Evolutionary conservation across 2,329 filamentous ascomycete species (phyloP).

Genomic region (Aspergillus carbonarius): DNA sequence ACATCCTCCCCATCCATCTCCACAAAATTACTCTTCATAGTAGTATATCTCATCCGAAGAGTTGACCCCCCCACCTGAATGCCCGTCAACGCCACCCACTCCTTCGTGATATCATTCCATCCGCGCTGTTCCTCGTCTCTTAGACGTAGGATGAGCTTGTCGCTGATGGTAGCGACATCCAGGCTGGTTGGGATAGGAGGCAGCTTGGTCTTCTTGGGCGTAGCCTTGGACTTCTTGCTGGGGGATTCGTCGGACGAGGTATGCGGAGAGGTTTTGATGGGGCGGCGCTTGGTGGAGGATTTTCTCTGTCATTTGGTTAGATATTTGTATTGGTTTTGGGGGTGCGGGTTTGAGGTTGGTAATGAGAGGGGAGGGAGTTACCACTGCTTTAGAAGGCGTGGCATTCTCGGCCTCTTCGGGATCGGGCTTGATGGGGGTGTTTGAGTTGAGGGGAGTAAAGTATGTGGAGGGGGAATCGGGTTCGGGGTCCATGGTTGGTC

Average conservation of each 20-base stretch:
- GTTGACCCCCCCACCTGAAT: conserved; percentile 35
- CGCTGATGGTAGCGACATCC: conserved; percentile 20
- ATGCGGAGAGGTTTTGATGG: too few species aligned
- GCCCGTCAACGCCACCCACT: conserved; percentile 29
- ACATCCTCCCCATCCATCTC: conserved; percentile 38
- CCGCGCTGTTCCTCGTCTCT: conserved; percentile 24
- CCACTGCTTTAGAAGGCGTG: too few species aligned
- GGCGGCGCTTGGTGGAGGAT: too few species aligned
- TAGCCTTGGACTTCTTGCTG: neutral
- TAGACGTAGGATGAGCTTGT: conserved; percentile 30
- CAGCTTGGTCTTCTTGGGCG: conserved; percentile 10
- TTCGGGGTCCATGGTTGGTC: too few species aligned
- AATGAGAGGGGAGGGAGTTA: too few species aligned
- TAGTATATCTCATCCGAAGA: conserved; percentile 39
- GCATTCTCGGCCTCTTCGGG: too few species aligned
- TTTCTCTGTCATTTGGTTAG: too few species aligned
- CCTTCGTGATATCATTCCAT: conserved; percentile 29
- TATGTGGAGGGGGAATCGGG: too few species aligned
- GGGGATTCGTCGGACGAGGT: neutral
- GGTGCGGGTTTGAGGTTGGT: too few species aligned
- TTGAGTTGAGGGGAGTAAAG: too few species aligned
- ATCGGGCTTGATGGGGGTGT: too few species aligned
- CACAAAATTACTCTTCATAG: conserved; percentile 42
- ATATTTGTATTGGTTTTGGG: too few species aligned
- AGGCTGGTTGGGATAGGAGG: conserved; percentile 24